A percentile compares a stretch with the other conserved stretches of the same genome.
These are phyloP conservation scores for Leccinum uliginosum DNA, from an alignment of 768 basidiomycete genomes.

Conservation along the genomic window DNA sequence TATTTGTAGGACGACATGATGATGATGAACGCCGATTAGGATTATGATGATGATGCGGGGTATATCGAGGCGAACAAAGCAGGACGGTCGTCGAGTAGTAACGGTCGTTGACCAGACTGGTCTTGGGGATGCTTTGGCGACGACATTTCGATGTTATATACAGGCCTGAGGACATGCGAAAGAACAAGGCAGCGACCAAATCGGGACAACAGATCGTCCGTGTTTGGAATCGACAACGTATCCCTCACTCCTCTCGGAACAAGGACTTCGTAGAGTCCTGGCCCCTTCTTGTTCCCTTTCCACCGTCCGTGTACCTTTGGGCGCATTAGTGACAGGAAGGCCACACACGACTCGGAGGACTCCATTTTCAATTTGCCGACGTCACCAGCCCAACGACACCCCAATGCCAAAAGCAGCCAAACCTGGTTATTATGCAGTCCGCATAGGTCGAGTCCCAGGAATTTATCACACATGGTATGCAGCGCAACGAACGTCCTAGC, in stretches of 20 bases:
- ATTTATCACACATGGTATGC: conserved; percentile 69
- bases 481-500: conserved; percentile 26
- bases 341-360: not conserved
- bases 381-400: not conserved
- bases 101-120: conserved; percentile 7
- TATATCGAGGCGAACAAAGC: conserved; percentile 10
- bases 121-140: conserved; percentile 3
- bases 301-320: not conserved
- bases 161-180: not conserved
- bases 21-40: not conserved
- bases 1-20: conserved; percentile 43
- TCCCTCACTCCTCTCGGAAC: conserved; percentile 12
- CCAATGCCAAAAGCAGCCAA: conserved; percentile 39
- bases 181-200: conserved; percentile 27
- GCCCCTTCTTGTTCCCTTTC: not conserved
- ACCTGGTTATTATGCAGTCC: conserved; percentile 69
- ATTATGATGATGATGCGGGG: not conserved
- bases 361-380: not conserved
- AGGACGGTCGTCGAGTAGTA: conserved; percentile 7
- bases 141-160: conserved; percentile 27
- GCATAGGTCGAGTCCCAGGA: conserved; percentile 57
- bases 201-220: conserved; percentile 18
- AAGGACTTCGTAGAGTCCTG: conserved; percentile 7
- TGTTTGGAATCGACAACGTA: conserved; percentile 13
- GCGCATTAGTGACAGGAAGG: not conserved